phyloP scores from a whole-genome alignment of 2,329 filamentous ascomycete genomes.

The Didymosphaeria variabile region DNA sequence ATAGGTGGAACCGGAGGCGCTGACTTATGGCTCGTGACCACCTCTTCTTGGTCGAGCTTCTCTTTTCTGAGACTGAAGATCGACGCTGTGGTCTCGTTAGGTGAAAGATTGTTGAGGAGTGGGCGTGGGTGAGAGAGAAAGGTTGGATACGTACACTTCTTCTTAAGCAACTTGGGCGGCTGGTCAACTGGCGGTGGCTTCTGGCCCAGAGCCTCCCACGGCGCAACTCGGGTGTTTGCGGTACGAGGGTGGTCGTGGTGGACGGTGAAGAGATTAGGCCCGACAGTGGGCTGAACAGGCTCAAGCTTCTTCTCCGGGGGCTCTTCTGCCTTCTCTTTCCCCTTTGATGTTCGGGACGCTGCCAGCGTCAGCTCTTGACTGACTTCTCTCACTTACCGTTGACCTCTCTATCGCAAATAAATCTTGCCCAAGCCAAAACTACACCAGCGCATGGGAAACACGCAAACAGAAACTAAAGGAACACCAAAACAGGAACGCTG shows the following conservation, averaged over 20 bases:
- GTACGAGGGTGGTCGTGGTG: neutral
- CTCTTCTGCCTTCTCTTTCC: conserved; percentile 28
- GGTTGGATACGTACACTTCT: conserved; percentile 26
- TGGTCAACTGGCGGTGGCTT: neutral
- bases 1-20: conserved; percentile 4
- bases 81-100: neutral
- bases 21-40: neutral
- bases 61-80: neutral
- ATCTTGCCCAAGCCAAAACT: neutral
- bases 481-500: neutral
- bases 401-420: neutral
- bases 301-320: conserved; percentile 8
- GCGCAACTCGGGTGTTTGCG: neutral
- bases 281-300: neutral
- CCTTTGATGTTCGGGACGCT: conserved; percentile 36
- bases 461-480: neutral
- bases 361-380: neutral
- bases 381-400: neutral
- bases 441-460: neutral
- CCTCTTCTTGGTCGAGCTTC: neutral
- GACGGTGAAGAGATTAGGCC: neutral
- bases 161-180: conserved; percentile 11
- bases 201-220: neutral
- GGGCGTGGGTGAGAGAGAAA: neutral
- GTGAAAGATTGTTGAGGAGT: neutral